Evolutionary conservation across 495 filamentous ascomycete species (phyloP).

Genomic region (Penicillium bialowiezense): DNA sequence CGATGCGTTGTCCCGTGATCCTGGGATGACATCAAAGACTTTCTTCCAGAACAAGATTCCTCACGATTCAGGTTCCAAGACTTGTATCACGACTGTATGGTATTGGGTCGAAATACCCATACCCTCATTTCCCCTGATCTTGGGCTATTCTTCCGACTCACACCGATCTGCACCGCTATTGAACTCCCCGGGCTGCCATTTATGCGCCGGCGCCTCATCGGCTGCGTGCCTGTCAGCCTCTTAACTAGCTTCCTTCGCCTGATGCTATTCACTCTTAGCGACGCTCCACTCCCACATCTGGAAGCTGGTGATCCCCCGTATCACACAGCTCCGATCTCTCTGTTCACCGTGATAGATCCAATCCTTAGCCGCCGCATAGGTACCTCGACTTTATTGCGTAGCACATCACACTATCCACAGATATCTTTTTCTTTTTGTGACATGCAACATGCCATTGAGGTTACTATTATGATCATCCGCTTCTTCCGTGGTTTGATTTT

Average conservation of each 20-base stretch:
- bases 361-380: not conserved
- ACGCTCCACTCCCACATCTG: constrained; percentile 7
- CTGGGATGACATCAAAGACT: constrained; percentile 9
- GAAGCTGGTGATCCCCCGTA: not conserved
- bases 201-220: constrained; percentile 13
- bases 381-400: too few relatives aligned
- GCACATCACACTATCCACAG: too few relatives aligned
- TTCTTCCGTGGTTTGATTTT: too few relatives aligned
- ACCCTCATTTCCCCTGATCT: constrained; percentile 6
- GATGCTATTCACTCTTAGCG: constrained; percentile 14
- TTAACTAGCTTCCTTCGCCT: constrained; percentile 2
- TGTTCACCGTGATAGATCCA: not conserved
- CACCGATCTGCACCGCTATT: constrained; percentile 31
- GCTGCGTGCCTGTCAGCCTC: constrained; percentile 27
- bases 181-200: constrained; percentile 15
- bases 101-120: constrained; percentile 20
- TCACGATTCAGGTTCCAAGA: too few relatives aligned
- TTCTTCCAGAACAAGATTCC: constrained; percentile 1
- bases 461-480: too few relatives aligned
- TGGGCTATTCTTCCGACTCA: constrained; percentile 8
- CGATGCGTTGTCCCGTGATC: constrained; percentile 29
- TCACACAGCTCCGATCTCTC: constrained; percentile 18
- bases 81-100: not conserved
- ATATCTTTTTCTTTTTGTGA: too few relatives aligned
- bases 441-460: too few relatives aligned